A percentile compares a stretch with the other conserved stretches of the same genome.
Evolutionary conservation across 169 alveolate species (phyloP).

Genomic region (Plasmodium billcollinsi): DNA sequence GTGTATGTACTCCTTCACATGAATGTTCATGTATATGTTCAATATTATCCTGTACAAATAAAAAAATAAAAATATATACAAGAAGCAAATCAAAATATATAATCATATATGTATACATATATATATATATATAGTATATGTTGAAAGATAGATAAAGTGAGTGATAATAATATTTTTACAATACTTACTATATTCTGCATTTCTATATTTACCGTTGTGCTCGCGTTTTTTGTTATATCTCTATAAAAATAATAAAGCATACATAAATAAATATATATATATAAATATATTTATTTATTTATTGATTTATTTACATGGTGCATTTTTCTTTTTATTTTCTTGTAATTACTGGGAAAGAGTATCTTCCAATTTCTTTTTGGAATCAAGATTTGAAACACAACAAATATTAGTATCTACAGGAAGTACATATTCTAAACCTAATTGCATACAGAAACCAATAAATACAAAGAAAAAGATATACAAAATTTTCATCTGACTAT

Average conservation of each 20-base stretch:
- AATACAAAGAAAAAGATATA: slow-evolving; percentile 60
- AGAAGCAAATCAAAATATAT: background rate
- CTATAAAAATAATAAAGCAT: background rate
- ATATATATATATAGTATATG: background rate
- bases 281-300: background rate
- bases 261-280: background rate
- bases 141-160: too few species aligned
- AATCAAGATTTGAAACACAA: slow-evolving; percentile 22
- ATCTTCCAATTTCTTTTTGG: slow-evolving; percentile 16
- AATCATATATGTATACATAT: background rate
- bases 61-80: slow-evolving; percentile 5
- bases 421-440: slow-evolving; percentile 57
- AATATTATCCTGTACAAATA: slow-evolving; percentile 25
- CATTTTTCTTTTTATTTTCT: background rate
- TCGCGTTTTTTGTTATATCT: too few species aligned
- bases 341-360: slow-evolving; percentile 26
- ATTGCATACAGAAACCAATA: slow-evolving; percentile 60
- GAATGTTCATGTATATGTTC: slow-evolving; percentile 38
- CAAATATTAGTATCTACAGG: slow-evolving; percentile 38
- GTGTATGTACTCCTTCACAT: slow-evolving; percentile 15
- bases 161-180: too few species aligned
- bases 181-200: too few species aligned
- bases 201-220: too few species aligned
- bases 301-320: background rate
- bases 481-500: slow-evolving; percentile 31